phyloP scores from a whole-genome alignment of 2,329 filamentous ascomycete genomes.

The Nannizzia gypsea region DNA sequence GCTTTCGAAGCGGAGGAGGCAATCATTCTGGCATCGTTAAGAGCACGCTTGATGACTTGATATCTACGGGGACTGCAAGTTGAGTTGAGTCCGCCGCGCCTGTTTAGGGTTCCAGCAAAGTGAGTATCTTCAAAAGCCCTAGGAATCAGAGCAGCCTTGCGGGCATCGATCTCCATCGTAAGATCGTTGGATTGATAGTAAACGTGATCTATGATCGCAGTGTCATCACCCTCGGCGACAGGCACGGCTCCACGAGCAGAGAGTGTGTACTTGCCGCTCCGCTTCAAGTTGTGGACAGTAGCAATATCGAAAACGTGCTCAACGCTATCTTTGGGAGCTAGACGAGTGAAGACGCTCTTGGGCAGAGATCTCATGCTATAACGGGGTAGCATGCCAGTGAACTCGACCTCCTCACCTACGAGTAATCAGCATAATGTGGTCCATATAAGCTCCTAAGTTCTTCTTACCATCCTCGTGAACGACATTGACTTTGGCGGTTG shows the following conservation, averaged over 20 bases:
- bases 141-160: constrained; percentile 40
- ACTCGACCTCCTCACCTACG: constrained; percentile 16
- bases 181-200: constrained; percentile 50
- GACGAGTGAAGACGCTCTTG: constrained; percentile 21
- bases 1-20: constrained; percentile 43
- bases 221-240: constrained; percentile 42
- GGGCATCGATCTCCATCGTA: constrained; percentile 46
- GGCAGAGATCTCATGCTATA: constrained; percentile 21
- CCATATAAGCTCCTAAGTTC: neutral
- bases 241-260: constrained; percentile 46
- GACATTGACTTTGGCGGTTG: constrained; percentile 27
- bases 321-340: constrained; percentile 21
- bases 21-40: constrained; percentile 41
- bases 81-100: constrained; percentile 24
- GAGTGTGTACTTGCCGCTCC: constrained; percentile 46
- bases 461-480: constrained; percentile 21
- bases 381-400: constrained; percentile 24
- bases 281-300: constrained; percentile 29
- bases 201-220: constrained; percentile 43
- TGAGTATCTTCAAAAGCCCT: constrained; percentile 30
- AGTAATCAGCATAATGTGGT: neutral
- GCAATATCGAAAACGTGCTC: constrained; percentile 29
- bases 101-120: neutral
- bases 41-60: constrained; percentile 38
- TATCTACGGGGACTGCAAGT: constrained; percentile 43